A percentile compares a stretch with the other conserved stretches of the same genome.
These are phyloP conservation scores for Fusarium falciforme DNA, from an alignment of 2,329 filamentous ascomycete genomes.

Conservation along the genomic window DNA sequence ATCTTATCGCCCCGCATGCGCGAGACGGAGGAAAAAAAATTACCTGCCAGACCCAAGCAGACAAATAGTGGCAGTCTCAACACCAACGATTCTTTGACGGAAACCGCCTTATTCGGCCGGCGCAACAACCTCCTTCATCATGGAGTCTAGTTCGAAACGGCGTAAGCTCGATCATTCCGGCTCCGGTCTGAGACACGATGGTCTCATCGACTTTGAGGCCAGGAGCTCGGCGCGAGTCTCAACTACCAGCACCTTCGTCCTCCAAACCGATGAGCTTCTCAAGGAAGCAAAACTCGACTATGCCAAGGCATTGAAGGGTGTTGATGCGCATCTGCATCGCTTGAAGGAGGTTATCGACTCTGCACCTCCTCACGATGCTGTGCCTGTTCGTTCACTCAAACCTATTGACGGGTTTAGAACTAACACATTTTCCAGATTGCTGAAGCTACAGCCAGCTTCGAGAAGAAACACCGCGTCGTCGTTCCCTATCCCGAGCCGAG, in stretches of 20 bases:
- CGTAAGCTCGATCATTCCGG: constrained; percentile 59
- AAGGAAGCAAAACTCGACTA: constrained; percentile 67
- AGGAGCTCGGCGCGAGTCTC: constrained; percentile 54
- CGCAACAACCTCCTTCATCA: constrained; percentile 37
- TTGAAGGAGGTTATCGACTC: constrained; percentile 66
- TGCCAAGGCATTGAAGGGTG: constrained; percentile 58
- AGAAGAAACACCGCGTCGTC: constrained; percentile 74
- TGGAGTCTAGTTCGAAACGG: constrained; percentile 62
- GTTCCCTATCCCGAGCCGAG: constrained; percentile 88
- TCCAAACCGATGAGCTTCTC: constrained; percentile 70
- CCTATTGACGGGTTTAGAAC: background rate
- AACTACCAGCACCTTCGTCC: constrained; percentile 65
- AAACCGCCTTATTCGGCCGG: constrained; percentile 17
- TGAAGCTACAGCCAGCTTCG: constrained; percentile 75
- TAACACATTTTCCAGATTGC: constrained; percentile 63
- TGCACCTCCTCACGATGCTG: constrained; percentile 60
- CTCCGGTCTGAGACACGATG: constrained; percentile 48
- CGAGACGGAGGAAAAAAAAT: constrained; percentile 37
- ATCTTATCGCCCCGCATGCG: constrained; percentile 44
- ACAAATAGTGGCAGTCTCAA: constrained; percentile 30
- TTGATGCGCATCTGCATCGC: constrained; percentile 61
- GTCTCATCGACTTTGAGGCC: constrained; percentile 56
- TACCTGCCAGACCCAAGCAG: constrained; percentile 18
- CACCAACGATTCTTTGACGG: constrained; percentile 27
- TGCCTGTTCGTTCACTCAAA: constrained; percentile 57